phyloP scores from a whole-genome alignment of 129 eudicot species.

The Pittosporum tobira region DNA sequence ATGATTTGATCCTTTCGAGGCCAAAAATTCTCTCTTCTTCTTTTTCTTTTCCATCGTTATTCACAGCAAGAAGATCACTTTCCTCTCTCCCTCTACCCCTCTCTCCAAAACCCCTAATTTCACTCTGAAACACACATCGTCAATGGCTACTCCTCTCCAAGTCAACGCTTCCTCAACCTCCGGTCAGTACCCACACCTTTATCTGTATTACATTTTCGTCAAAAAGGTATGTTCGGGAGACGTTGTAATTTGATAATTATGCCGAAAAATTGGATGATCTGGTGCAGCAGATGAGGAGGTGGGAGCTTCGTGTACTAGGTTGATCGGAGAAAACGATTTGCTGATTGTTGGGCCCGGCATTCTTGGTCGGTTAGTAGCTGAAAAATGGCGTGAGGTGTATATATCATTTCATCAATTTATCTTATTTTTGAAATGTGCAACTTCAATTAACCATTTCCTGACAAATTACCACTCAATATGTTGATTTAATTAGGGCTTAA shows the following conservation, averaged over 20 bases:
- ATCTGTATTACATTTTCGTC: too few species aligned
- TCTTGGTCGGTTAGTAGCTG: conserved; percentile 86
- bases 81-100: conserved; percentile 4
- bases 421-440: neutral
- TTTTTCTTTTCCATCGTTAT: neutral
- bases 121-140: conserved; percentile 17
- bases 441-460: neutral
- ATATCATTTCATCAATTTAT: neutral
- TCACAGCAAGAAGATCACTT: conserved; percentile 18
- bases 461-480: neutral
- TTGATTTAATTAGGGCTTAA: too few species aligned
- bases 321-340: conserved; percentile 67
- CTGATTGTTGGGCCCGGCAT: conserved; percentile 96
- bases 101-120: conserved; percentile 12
- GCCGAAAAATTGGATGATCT: conserved; percentile 19
- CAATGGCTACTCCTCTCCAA: conserved; percentile 31
- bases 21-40: neutral
- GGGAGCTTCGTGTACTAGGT: conserved; percentile 30
- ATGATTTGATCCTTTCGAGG: too few species aligned
- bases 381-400: conserved; percentile 74
- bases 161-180: conserved; percentile 41
- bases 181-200: conserved; percentile 11
- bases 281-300: conserved; percentile 44
- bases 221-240: too few species aligned
- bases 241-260: too few species aligned